Base-by-base conservation (phyloP, 1,284 basidiomycete species). In the Phlebopus sp. region DNA sequence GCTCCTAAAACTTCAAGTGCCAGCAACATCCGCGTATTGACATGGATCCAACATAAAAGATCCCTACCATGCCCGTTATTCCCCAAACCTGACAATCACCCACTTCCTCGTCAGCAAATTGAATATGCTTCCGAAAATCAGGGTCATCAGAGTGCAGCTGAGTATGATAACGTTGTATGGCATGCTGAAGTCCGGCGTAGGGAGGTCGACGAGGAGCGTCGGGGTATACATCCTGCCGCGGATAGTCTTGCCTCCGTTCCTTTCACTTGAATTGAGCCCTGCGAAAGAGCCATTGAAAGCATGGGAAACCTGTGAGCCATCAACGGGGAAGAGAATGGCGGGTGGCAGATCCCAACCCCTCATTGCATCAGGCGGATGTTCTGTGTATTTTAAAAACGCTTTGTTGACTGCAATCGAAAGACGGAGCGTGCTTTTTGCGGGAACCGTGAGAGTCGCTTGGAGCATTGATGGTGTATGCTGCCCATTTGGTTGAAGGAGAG, bases 101-200 rank as follows among this genome's bases (percentile, higher is more conserved):
- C 87, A 92, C 58, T 80, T 79, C 52, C 96, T 74, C 37, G 92
- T 89, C 61, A 97, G 70, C 39, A 86, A 66, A 61, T 98, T 98
- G 69, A 97, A 92, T 39, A 96, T 71, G 55, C 83, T 90, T 35
- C 96, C 96, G 67, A 99, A 98, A 53, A 96, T 87, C 52, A 98
- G 81, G 30, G 96, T 94, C 52, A 95, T 81, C 41, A 97, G 74
- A 8, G 92, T 94, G 61, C 86, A 92, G 48, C 84, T 93, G 75
- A 97, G 88, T 61, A 97, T 96, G 68, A 98, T 98, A 53, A 98
- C 95, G 69, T 98, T 99, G 72, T 98, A 99, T 10, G 96, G 95
- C 94, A 99, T 98, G 62, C 90, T 95, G 69, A 99, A 99, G 70
- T 99, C 96, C 0, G 97, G 97, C 7, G 92, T 95, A 7, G 96